phyloP scores from a whole-genome alignment of 176 grass and related monocot species.

The Leersia perrieri region DNA sequence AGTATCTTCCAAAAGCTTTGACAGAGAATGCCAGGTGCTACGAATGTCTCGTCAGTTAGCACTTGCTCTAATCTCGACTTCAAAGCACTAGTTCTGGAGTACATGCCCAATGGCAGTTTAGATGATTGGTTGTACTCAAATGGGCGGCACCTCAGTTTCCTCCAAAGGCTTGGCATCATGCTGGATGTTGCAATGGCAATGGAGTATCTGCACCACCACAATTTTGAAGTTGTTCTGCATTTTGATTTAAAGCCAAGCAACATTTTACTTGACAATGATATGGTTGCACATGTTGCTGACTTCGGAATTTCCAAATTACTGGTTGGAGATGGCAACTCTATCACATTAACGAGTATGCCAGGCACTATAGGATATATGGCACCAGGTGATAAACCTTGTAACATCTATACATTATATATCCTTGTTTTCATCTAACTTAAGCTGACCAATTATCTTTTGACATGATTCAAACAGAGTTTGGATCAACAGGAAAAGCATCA shows the following conservation, averaged over 20 bases:
- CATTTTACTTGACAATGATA: constrained; percentile 45
- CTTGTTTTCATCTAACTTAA: not conserved
- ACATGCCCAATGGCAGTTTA: constrained; percentile 53
- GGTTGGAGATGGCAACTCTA: constrained; percentile 21
- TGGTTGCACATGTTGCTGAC: constrained; percentile 43
- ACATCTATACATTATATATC: not conserved
- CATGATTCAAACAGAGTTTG: constrained; percentile 40
- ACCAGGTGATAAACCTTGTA: constrained; percentile 15
- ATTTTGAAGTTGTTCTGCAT: constrained; percentile 40
- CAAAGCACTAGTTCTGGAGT: constrained; percentile 50
- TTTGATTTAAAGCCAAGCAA: constrained; percentile 56
- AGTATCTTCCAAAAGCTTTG: constrained; percentile 37
- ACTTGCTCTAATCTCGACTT: constrained; percentile 46
- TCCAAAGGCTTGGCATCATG: constrained; percentile 40
- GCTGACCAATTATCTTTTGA: not conserved
- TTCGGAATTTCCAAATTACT: constrained; percentile 52
- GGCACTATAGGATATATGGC: constrained; percentile 50
- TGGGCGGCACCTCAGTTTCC: constrained; percentile 23
- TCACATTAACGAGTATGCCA: constrained; percentile 36
- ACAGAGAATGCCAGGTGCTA: constrained; percentile 32
- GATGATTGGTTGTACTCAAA: constrained; percentile 39
- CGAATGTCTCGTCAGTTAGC: constrained; percentile 40
- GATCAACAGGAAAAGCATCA: constrained; percentile 44
- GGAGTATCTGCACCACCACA: constrained; percentile 47
- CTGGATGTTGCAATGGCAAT: constrained; percentile 44